Evolutionary conservation across 441 rosid species (phyloP).

Genomic region (Brassica hybrid): DNA sequence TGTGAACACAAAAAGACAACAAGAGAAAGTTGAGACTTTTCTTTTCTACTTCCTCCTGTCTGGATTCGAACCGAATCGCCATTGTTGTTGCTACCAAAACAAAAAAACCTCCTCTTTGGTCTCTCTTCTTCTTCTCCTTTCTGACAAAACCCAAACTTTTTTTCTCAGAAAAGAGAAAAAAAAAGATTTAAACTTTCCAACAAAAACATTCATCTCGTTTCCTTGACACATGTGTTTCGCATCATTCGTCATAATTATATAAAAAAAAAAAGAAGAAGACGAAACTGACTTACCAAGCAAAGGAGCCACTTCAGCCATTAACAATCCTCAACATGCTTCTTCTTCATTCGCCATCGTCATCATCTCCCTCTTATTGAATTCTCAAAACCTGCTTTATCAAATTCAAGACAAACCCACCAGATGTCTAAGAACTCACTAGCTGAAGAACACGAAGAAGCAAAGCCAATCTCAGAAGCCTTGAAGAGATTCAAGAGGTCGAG

Average conservation of each 20-base stretch:
- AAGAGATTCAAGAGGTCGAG: constrained; percentile 73
- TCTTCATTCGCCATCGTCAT: constrained; percentile 24
- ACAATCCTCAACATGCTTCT: constrained; percentile 40
- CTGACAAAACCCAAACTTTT: constrained; percentile 5
- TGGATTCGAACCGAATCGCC: constrained; percentile 40
- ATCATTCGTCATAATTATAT: constrained; percentile 42
- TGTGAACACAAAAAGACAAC: constrained; percentile 42
- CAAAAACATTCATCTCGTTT: constrained; percentile 29
- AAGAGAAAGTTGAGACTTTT: constrained; percentile 41
- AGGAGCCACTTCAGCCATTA: too few species aligned
- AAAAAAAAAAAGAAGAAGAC: neutral
- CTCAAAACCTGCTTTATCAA: neutral
- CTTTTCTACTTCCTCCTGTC: constrained; percentile 35
- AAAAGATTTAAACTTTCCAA: neutral
- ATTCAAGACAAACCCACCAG: too few species aligned
- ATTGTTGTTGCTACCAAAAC: constrained; percentile 24
- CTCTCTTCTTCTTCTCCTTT: constrained; percentile 31
- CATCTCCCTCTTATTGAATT: constrained; percentile 5
- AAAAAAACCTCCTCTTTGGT: too few species aligned
- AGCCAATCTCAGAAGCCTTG: constrained; percentile 46
- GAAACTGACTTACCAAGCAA: constrained; percentile 46
- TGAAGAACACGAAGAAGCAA: constrained; percentile 35
- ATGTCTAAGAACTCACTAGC: constrained; percentile 37
- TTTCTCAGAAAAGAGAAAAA: too few species aligned
- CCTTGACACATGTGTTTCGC: constrained; percentile 48